Conservation (phyloP, 257 asterid species). For the Capsicum pubescens region DNA sequence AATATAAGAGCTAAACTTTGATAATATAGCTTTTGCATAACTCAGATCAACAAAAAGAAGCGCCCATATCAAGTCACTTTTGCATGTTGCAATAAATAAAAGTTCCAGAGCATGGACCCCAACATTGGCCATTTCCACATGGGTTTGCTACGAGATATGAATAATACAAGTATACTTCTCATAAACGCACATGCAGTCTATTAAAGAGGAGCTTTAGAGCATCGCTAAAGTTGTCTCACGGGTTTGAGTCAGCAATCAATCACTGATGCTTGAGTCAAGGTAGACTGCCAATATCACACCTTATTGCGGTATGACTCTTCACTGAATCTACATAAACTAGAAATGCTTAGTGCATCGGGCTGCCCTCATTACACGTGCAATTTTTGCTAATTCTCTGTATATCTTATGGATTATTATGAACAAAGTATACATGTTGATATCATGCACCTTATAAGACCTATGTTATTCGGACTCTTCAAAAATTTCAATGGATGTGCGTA, state of each 20-base stretch:
- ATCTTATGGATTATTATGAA: background rate
- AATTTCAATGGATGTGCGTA: too few species aligned
- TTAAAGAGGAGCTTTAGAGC: background rate
- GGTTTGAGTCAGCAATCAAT: background rate
- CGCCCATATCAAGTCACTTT: background rate
- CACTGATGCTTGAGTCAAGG: background rate
- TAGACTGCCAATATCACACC: background rate
- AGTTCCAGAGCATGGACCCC: background rate
- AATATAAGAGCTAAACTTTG: background rate
- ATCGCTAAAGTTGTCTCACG: background rate
- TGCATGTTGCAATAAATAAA: background rate
- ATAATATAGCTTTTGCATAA: background rate
- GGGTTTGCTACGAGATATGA: background rate
- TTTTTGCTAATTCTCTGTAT: background rate
- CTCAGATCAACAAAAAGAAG: background rate
- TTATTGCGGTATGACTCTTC: background rate
- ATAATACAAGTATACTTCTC: background rate
- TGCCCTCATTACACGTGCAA: background rate
- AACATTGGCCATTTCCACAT: background rate
- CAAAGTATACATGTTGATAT: background rate
- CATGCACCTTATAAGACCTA: background rate
- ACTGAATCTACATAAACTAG: background rate
- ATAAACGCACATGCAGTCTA: background rate
- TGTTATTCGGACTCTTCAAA: background rate
- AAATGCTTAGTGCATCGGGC: background rate